These are phyloP conservation scores for Penicillium lagena DNA, from an alignment of 495 filamentous ascomycete genomes.

Conservation along the genomic window DNA sequence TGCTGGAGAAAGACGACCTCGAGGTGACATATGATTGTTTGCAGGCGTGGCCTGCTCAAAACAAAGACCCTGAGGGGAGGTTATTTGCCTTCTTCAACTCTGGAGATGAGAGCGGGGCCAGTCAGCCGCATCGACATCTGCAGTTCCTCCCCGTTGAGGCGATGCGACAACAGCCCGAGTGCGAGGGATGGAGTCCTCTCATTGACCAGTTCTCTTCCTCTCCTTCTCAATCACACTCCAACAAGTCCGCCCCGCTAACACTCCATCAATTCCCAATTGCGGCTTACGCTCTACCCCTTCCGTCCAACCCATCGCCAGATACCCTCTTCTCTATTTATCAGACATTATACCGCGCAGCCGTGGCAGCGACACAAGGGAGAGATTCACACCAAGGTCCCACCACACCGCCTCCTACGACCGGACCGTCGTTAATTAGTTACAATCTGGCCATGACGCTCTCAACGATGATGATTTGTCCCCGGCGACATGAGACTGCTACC, in stretches of 20 bases:
- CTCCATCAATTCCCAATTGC: conserved; percentile 37
- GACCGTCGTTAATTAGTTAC: conserved; percentile 61
- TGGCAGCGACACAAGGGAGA: conserved; percentile 21
- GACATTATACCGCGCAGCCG: conserved; percentile 49
- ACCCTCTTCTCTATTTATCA: conserved; percentile 42
- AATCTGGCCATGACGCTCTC: conserved; percentile 70
- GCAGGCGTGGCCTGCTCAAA: conserved; percentile 45
- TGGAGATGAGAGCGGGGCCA: conserved; percentile 68
- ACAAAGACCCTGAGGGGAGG: conserved; percentile 1
- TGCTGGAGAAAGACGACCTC: conserved; percentile 62
- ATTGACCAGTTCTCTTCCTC: conserved; percentile 37
- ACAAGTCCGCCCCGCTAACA: conserved; percentile 7
- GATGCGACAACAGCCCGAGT: conserved; percentile 49
- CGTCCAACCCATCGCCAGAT: conserved; percentile 28
- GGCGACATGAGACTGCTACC: conserved; percentile 37
- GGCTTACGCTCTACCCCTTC: conserved; percentile 42
- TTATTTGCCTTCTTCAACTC: conserved; percentile 84
- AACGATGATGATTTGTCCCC: conserved; percentile 63
- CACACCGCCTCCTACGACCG: conserved; percentile 15
- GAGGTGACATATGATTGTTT: conserved; percentile 60
- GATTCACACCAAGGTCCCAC: background rate
- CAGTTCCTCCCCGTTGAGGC: conserved; percentile 67
- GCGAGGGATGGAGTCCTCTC: conserved; percentile 44
- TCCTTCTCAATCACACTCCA: conserved; percentile 13
- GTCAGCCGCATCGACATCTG: conserved; percentile 73